Conservation (phyloP, 345 rosid genomes). For the Streptanthus diversifolius region DNA sequence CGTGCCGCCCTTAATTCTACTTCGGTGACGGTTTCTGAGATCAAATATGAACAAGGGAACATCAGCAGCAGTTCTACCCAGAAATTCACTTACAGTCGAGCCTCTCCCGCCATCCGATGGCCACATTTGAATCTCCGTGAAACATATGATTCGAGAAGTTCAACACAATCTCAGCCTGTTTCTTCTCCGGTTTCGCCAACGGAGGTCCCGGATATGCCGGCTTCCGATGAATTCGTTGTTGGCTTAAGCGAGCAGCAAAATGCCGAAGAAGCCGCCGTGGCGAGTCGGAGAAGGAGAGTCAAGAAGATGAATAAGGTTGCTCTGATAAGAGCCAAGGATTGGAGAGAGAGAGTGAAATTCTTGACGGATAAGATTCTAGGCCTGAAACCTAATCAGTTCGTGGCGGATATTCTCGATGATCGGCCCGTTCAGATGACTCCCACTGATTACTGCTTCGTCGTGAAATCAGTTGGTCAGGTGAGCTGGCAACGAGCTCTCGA, state of each 20-base stretch:
- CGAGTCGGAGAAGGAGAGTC: conserved; percentile 53
- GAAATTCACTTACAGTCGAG: conserved; percentile 75
- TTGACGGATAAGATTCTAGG: conserved; percentile 61
- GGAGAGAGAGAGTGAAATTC: conserved; percentile 79
- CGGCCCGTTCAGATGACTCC: conserved; percentile 85
- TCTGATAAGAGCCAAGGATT: conserved; percentile 74
- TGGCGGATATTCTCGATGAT: conserved; percentile 75
- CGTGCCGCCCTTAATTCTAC: conserved; percentile 16
- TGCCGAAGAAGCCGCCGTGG: conserved; percentile 37
- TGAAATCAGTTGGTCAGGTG: conserved; percentile 73
- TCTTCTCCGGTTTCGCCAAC: conserved; percentile 28
- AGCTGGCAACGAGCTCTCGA: conserved; percentile 93
- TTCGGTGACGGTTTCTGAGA: background rate
- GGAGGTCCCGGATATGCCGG: conserved; percentile 18
- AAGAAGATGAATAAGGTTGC: conserved; percentile 88
- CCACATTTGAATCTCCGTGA: conserved; percentile 69
- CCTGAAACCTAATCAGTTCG: conserved; percentile 56
- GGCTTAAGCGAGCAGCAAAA: conserved; percentile 23
- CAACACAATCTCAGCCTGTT: conserved; percentile 37
- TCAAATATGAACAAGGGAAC: conserved; percentile 30
- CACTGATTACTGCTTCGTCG: conserved; percentile 78
- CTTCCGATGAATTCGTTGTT: conserved; percentile 17
- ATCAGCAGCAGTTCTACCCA: conserved; percentile 3
- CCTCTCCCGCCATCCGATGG: conserved; percentile 88
- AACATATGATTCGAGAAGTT: conserved; percentile 30